Conservation (phyloP, 2,329 filamentous ascomycete genomes). For the Ophidiomyces ophidiicola region DNA sequence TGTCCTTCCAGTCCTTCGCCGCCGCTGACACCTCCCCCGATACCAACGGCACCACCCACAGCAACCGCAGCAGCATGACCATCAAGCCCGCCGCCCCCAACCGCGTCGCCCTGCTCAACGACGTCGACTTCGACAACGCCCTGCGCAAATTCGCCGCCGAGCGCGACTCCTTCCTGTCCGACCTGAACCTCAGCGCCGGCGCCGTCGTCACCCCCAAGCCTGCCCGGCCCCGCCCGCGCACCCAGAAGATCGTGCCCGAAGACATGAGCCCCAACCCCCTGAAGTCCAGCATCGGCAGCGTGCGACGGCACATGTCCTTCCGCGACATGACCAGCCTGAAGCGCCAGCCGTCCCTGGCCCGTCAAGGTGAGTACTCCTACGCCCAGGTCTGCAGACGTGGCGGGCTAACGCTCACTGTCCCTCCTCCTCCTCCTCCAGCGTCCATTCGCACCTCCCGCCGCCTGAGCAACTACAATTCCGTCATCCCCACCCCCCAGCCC, state of each 20-base stretch:
- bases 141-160: constrained; percentile 92
- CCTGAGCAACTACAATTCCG: constrained; percentile 94
- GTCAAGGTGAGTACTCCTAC: constrained; percentile 50
- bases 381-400: constrained; percentile 7
- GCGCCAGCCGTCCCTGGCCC: constrained; percentile 64
- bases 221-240: constrained; percentile 63
- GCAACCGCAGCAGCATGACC: constrained; percentile 53
- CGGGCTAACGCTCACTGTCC: too few species aligned
- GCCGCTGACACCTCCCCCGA: constrained; percentile 1
- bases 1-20: constrained; percentile 7
- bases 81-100: constrained; percentile 39
- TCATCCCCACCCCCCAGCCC: constrained; percentile 86
- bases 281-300: constrained; percentile 61
- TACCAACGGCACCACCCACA: constrained; percentile 37
- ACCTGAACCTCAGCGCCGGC: constrained; percentile 77
- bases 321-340: constrained; percentile 91
- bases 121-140: constrained; percentile 89
- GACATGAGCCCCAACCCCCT: constrained; percentile 44
- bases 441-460: constrained; percentile 73
- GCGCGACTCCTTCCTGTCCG: constrained; percentile 82
- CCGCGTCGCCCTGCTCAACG: constrained; percentile 39
- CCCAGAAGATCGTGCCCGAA: constrained; percentile 69
- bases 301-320: constrained; percentile 83
- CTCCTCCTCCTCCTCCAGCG: constrained; percentile 32
- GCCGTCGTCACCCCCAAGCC: constrained; percentile 53